phyloP scores from a whole-genome alignment of 331 rosid genomes.

The Cydonia oblonga region DNA sequence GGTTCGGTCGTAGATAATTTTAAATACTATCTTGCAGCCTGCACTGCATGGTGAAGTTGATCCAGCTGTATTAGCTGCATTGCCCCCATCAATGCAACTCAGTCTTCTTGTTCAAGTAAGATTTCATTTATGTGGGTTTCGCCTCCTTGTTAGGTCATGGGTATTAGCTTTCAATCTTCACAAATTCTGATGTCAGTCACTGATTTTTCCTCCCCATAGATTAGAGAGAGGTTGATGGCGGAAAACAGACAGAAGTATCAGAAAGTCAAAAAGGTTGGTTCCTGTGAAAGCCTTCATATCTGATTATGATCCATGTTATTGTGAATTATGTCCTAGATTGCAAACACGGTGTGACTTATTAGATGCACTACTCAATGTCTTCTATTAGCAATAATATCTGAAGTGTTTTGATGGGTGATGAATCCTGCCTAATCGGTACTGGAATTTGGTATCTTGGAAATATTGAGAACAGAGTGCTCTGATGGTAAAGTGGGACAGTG shows the following conservation, averaged over 20 bases:
- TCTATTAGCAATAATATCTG: not conserved
- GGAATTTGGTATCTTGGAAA: not conserved
- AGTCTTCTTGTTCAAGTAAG: conserved; percentile 90
- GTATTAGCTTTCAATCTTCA: not conserved
- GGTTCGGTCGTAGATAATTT: not conserved
- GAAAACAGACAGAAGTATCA: conserved; percentile 93
- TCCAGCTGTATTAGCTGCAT: conserved; percentile 73
- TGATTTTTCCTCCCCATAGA: conserved; percentile 24
- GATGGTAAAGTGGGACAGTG: not conserved
- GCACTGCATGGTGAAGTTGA: conserved; percentile 67
- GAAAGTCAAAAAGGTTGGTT: conserved; percentile 85
- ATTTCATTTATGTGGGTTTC: not conserved
- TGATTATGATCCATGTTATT: not conserved
- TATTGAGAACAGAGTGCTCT: not conserved
- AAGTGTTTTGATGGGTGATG: not conserved
- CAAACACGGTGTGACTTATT: conserved; percentile 2
- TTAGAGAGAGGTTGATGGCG: conserved; percentile 83
- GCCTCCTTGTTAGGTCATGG: not conserved
- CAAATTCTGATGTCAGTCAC: conserved; percentile 6
- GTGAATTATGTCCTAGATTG: not conserved
- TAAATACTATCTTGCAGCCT: conserved; percentile 47
- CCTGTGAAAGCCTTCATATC: conserved; percentile 7
- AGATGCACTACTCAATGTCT: not conserved
- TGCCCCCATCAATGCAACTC: conserved; percentile 99
- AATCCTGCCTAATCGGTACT: not conserved